Conservation (phyloP, 2,329 filamentous ascomycete genomes). For the Colletotrichum sp. region DNA sequence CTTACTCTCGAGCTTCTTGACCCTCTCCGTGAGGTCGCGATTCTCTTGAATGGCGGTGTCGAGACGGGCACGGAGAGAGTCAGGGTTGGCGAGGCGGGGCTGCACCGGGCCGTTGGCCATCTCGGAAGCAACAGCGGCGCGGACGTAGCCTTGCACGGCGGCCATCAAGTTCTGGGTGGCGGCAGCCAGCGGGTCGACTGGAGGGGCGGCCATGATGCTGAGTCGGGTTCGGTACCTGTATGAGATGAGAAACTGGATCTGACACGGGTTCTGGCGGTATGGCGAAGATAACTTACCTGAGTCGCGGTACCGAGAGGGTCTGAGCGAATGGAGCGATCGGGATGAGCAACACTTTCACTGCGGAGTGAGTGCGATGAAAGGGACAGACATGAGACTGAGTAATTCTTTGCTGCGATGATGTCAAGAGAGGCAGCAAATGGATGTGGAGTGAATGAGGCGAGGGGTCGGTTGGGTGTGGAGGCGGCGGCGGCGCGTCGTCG, state of each 20-base stretch:
- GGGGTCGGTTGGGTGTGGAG: background rate
- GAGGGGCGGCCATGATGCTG: slow-evolving; percentile 4
- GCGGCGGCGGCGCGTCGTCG: background rate
- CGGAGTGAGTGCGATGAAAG: background rate
- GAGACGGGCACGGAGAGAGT: background rate
- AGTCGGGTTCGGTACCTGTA: background rate
- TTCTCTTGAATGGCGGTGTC: slow-evolving; percentile 7
- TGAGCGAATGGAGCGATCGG: background rate
- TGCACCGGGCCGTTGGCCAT: background rate
- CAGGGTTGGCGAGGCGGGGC: background rate
- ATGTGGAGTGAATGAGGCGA: background rate
- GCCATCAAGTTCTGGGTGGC: background rate
- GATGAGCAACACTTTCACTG: background rate
- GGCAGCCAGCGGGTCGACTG: slow-evolving; percentile 6
- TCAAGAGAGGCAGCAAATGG: background rate
- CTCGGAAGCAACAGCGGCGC: background rate
- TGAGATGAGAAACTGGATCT: background rate
- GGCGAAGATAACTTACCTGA: background rate
- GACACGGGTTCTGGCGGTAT: background rate
- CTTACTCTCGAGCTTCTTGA: slow-evolving; percentile 18
- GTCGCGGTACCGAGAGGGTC: background rate
- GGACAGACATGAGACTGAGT: background rate
- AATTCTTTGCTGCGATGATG: background rate
- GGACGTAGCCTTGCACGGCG: slow-evolving; percentile 11
- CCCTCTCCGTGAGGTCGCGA: background rate